phyloP scores from a whole-genome alignment of 2,329 filamentous ascomycete genomes.

The Lecanosticta acicola region DNA sequence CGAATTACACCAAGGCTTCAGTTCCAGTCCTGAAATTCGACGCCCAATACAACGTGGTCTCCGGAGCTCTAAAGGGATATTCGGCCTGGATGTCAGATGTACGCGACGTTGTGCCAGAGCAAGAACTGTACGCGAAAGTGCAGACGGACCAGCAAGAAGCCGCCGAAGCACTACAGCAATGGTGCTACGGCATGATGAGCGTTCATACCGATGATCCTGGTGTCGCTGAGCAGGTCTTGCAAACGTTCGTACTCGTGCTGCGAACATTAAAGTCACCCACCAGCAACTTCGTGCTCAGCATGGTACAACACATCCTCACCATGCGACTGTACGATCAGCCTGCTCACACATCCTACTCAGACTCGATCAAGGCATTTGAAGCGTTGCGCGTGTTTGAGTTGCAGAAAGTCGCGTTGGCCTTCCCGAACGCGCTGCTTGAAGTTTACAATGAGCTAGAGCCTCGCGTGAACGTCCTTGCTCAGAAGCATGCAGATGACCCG shows the following conservation, averaged over 20 bases:
- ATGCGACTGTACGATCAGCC: constrained; percentile 70
- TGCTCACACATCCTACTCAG: constrained; percentile 68
- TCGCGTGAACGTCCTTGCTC: constrained; percentile 74
- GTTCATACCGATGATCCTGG: constrained; percentile 58
- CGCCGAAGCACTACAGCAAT: constrained; percentile 45
- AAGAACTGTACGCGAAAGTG: constrained; percentile 44
- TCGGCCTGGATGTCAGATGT: constrained; percentile 63
- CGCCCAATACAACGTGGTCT: constrained; percentile 81
- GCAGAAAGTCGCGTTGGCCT: constrained; percentile 80
- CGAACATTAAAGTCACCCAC: constrained; percentile 23
- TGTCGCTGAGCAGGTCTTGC: constrained; percentile 29
- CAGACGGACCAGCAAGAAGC: constrained; percentile 57
- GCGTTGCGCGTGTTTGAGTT: constrained; percentile 79
- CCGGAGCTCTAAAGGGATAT: constrained; percentile 83
- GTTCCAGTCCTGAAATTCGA: constrained; percentile 74
- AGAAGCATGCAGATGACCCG: constrained; percentile 68
- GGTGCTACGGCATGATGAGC: constrained; percentile 66
- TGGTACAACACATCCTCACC: constrained; percentile 84
- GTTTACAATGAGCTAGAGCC: constrained; percentile 79
- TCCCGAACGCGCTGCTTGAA: constrained; percentile 82
- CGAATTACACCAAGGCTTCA: constrained; percentile 57
- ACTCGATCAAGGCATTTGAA: constrained; percentile 85
- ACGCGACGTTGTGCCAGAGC: constrained; percentile 34
- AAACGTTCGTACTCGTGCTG: constrained; percentile 29
- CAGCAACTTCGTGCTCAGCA: constrained; percentile 68